Evolutionary conservation across 192 early-diverging fungal species (phyloP), one percentile per base, ranked within the genome.

Genomic region (Linnemannia elongata): DNA sequence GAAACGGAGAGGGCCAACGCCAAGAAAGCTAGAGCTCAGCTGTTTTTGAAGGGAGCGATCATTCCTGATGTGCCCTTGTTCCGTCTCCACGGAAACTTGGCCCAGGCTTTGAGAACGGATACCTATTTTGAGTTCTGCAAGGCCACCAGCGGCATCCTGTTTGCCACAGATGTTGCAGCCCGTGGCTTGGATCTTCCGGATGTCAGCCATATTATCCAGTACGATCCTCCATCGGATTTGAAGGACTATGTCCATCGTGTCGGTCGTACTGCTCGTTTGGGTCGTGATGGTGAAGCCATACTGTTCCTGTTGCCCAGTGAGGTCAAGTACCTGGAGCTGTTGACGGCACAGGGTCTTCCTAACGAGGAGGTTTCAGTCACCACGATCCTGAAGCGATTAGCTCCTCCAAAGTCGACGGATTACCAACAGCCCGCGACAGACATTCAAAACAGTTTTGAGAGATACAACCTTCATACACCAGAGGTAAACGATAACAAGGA

Each of bases 131-230:
- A 91, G 75, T 98, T 98, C 85, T 92, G 93, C 44, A 88, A 91
- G 60, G 69, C 91, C 18, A 52, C 89, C 15, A 90, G 91, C n/a
- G 93, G 96, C 47, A 90, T 99, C 27, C 90, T 99, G 38, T 92
- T 99, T 83, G 97, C 96, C 76, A 99, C 99, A 2, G 98, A 99
- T 89, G 97, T 99, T 6, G 97, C 98, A 2, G 98, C 99, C 4
- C 96, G 99, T 88, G 99, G 99, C 44, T 91, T 99, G 60, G 99
- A 99, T 93, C 88, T 99, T 68, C 97, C 98, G 35, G 95, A 99
- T 86, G 96, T 99, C 33, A 92, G 93, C 36, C 92, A 92, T 66
- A 97, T 99, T 84, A 91, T 99, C 57, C 99, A 99, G 89, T 99
- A 97, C 79, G 99, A 99, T 86, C 95, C 97, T 52, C 99, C 99